A percentile compares a stretch with the other conserved stretches of the same genome.
Evolutionary conservation across 495 filamentous ascomycete species (phyloP).

Genomic region (Barbatosphaeria neglecta): DNA sequence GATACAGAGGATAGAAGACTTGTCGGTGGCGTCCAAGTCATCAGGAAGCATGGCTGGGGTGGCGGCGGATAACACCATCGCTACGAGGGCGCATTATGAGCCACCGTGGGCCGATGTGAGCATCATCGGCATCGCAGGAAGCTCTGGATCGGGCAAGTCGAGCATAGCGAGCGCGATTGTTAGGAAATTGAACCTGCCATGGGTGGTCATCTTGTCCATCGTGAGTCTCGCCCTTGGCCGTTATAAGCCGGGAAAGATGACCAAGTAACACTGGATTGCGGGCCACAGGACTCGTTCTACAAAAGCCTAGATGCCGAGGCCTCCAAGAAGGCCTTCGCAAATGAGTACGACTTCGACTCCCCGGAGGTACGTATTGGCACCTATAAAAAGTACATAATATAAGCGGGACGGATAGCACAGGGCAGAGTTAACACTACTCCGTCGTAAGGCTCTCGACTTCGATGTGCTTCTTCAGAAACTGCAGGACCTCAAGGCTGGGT

Average conservation of each 20-base stretch:
- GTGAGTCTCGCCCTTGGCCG: slow-evolving; percentile 33
- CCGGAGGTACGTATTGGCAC: slow-evolving; percentile 42
- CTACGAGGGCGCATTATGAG: slow-evolving; percentile 57
- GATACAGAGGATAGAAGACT: no score
- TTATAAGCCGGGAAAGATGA: not conserved
- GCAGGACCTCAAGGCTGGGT: slow-evolving; percentile 84
- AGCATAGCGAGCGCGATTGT: slow-evolving; percentile 88
- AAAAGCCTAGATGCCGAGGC: slow-evolving; percentile 68
- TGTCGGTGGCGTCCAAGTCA: no score
- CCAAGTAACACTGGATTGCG: not conserved
- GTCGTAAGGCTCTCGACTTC: slow-evolving; percentile 70
- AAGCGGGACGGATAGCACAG: no score
- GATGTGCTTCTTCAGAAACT: slow-evolving; percentile 75
- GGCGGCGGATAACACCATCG: slow-evolving; percentile 22
- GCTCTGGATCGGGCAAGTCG: slow-evolving; percentile 96
- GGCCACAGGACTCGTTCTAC: slow-evolving; percentile 82
- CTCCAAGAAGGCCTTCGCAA: slow-evolving; percentile 63
- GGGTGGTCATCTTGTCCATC: slow-evolving; percentile 96
- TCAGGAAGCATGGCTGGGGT: slow-evolving; percentile 7
- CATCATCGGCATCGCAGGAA: slow-evolving; percentile 93
- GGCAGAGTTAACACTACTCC: slow-evolving; percentile 3
- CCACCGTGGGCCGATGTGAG: slow-evolving; percentile 90
- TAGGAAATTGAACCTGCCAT: slow-evolving; percentile 76
- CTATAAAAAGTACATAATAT: not conserved
- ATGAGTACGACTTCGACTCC: slow-evolving; percentile 93